Percentiles rank a stretch among this genome's conserved stretches.
Conservation (phyloP, 306 rosid genomes). For the Inga oerstediana region DNA sequence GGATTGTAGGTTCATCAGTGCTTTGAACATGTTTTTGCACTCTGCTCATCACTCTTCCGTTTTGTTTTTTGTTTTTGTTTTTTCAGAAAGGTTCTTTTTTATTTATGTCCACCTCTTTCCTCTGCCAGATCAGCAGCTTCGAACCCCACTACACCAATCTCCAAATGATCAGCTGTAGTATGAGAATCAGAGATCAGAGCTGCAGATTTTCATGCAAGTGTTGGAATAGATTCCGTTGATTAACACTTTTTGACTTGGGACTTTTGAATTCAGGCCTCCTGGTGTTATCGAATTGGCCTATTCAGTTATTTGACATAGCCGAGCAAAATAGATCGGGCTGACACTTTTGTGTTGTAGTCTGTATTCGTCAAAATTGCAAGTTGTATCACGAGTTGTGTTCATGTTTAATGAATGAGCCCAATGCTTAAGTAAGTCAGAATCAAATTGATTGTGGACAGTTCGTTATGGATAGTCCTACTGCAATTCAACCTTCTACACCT, state of each 20-base stretch:
- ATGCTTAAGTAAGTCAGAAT: slow-evolving; percentile 55
- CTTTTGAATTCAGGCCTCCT: slow-evolving; percentile 23
- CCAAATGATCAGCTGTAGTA: neutral
- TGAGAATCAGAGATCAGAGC: neutral
- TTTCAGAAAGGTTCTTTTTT: neutral
- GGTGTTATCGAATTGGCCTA: slow-evolving; percentile 13
- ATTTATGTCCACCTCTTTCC: slow-evolving; percentile 2
- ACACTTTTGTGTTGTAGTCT: neutral
- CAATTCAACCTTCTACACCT: slow-evolving; percentile 46
- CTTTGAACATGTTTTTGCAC: neutral
- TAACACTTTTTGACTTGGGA: slow-evolving; percentile 30
- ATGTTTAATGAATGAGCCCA: slow-evolving; percentile 65
- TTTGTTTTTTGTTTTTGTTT: neutral
- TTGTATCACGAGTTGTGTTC: slow-evolving; percentile 48
- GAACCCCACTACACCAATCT: slow-evolving; percentile 9
- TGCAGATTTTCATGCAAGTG: slow-evolving; percentile 18
- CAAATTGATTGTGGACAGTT: slow-evolving; percentile 47
- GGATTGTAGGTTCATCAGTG: neutral
- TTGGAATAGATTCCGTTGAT: slow-evolving; percentile 19
- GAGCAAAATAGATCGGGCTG: too few species aligned
- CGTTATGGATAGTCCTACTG: slow-evolving; percentile 74
- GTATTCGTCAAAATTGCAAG: slow-evolving; percentile 31
- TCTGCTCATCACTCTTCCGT: neutral
- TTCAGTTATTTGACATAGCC: slow-evolving; percentile 38
- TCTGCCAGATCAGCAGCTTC: slow-evolving; percentile 33